Conservation (phyloP, 495 filamentous ascomycete genomes). For the Pyrenula massariospora region DNA sequence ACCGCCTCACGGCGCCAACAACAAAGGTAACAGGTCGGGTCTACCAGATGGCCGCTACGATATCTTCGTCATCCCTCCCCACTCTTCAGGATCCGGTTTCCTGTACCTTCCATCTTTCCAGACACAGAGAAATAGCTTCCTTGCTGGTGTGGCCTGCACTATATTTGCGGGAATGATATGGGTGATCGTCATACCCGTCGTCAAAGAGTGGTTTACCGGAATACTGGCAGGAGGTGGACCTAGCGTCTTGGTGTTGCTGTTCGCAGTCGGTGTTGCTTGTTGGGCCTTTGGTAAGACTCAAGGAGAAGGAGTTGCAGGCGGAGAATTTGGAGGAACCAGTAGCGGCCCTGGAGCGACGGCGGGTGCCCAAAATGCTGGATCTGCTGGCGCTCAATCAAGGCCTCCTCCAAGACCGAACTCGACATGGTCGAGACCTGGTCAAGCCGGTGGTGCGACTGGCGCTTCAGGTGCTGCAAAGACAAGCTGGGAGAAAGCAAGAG, state of each 20-base stretch:
- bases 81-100: conserved; percentile 82
- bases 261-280: conserved; percentile 59
- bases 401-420: conserved; percentile 7
- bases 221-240: conserved; percentile 49
- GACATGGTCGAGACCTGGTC: conserved; percentile 10
- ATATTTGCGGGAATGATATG: conserved; percentile 55
- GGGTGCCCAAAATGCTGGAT: conserved; percentile 6
- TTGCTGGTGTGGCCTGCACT: conserved; percentile 68
- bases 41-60: conserved; percentile 82
- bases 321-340: conserved; percentile 14
- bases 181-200: conserved; percentile 53
- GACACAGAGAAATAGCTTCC: conserved; percentile 80
- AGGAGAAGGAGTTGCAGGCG: conserved; percentile 24
- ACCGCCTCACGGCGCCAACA: conserved; percentile 56
- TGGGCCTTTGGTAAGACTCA: conserved; percentile 66
- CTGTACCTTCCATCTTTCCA: conserved; percentile 84
- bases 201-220: conserved; percentile 55
- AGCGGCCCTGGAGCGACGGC: conserved; percentile 8
- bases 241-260: conserved; percentile 48
- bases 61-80: conserved; percentile 94
- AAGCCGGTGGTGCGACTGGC: conserved; percentile 10
- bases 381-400: conserved; percentile 5
- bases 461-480: conserved; percentile 1
- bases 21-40: conserved; percentile 35
- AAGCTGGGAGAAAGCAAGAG: conserved; percentile 15